These are phyloP conservation scores for Phytopythium ostracodes DNA, from an alignment of 352 stramenopile species.

Conservation along the genomic window DNA sequence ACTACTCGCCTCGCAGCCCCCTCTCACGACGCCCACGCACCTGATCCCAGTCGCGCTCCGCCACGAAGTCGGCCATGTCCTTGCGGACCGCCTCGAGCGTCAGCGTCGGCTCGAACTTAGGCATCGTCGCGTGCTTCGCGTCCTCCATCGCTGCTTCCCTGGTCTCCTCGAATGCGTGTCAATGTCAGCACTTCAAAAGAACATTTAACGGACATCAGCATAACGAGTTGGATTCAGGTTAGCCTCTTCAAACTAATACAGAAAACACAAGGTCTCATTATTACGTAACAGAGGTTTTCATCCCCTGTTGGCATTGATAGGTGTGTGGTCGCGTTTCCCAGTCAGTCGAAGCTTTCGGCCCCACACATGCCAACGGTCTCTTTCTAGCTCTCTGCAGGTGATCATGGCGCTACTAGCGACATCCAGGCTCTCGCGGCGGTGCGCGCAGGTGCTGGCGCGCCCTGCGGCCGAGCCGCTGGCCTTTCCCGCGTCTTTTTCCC, in stretches of 20 bases:
- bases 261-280: background rate
- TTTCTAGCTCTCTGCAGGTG: background rate
- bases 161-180: background rate
- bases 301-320: background rate
- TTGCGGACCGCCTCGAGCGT: constrained; percentile 27
- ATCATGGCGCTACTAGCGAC: constrained; percentile 8
- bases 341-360: constrained; percentile 1
- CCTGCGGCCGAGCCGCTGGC: background rate
- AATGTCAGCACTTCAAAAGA: background rate
- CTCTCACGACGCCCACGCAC: background rate
- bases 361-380: background rate
- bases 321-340: background rate
- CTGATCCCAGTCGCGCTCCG: constrained; percentile 35
- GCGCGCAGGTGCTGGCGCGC: background rate
- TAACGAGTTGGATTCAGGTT: too few species aligned
- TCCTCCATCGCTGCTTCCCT: background rate
- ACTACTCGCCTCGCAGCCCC: background rate
- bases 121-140: background rate
- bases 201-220: too few species aligned
- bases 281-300: background rate
- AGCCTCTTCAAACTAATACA: background rate
- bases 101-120: constrained; percentile 10
- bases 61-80: constrained; percentile 22
- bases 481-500: background rate
- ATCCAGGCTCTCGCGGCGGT: constrained; percentile 4